Conservation (phyloP, 2,329 filamentous ascomycete genomes). For the Fusarium begoniae region DNA sequence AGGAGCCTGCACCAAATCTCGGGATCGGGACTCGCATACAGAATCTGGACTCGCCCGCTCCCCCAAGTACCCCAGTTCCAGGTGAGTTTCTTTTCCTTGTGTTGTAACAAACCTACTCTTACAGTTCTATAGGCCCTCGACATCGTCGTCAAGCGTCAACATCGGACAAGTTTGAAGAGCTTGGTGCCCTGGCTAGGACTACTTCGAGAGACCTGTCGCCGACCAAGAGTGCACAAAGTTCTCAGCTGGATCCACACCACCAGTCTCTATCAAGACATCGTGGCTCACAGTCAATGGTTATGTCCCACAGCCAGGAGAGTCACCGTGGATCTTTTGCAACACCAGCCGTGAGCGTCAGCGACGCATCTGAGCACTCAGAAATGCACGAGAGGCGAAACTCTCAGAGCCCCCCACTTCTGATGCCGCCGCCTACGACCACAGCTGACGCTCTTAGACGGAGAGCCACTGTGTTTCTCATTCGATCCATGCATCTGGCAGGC, state of each 20-base stretch:
- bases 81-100: slow-evolving; percentile 45
- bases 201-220: slow-evolving; percentile 34
- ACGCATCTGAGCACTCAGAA: slow-evolving; percentile 22
- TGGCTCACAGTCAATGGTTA: slow-evolving; percentile 47
- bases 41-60: slow-evolving; percentile 63
- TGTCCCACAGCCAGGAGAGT: slow-evolving; percentile 54
- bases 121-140: slow-evolving; percentile 43
- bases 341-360: slow-evolving; percentile 20
- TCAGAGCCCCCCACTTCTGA: slow-evolving; percentile 56
- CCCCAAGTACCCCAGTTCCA: slow-evolving; percentile 58
- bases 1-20: slow-evolving; percentile 50
- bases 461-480: slow-evolving; percentile 49
- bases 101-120: slow-evolving; percentile 43
- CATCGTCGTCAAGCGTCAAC: slow-evolving; percentile 36
- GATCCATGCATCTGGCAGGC: slow-evolving; percentile 36
- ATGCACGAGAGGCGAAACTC: slow-evolving; percentile 20
- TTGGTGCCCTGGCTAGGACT: slow-evolving; percentile 28
- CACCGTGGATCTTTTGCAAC: slow-evolving; percentile 35
- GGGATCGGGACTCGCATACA: slow-evolving; percentile 61
- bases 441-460: slow-evolving; percentile 47
- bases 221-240: slow-evolving; percentile 3
- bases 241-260: slow-evolving; percentile 18
- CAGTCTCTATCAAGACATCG: slow-evolving; percentile 31
- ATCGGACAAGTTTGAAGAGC: slow-evolving; percentile 41
- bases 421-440: slow-evolving; percentile 58